phyloP scores from a whole-genome alignment of 371 early-diverging fungal species.

The Haplosporangium sp. region DNA sequence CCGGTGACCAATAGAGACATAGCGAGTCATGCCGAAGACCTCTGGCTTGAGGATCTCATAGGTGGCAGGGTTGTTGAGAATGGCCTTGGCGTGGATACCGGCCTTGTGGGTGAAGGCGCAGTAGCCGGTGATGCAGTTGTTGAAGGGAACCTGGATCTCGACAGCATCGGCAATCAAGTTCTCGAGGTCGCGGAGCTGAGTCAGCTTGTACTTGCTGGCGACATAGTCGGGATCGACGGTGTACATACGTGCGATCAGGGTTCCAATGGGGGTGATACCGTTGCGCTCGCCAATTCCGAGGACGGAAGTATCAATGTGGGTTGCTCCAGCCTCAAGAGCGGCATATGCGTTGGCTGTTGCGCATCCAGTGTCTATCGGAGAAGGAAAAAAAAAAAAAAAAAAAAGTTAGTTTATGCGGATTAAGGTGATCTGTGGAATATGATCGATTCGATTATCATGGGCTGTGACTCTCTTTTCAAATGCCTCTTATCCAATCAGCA shows the following conservation, averaged over 20 bases:
- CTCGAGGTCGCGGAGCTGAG: conserved; percentile 91
- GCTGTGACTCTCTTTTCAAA: conserved; percentile 19
- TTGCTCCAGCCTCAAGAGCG: conserved; percentile 96
- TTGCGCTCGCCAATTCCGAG: conserved; percentile 98
- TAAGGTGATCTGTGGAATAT: not conserved
- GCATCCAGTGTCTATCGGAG: conserved; percentile 89
- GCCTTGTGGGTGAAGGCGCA: conserved; percentile 99
- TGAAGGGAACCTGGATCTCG: conserved; percentile 95
- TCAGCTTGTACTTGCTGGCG: conserved; percentile 91
- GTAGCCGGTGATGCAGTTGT: conserved; percentile 98
- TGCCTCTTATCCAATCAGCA: conserved; percentile 3
- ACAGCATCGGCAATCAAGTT: conserved; percentile 96
- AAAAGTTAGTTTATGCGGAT: not conserved
- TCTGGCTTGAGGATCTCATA: conserved; percentile 97
- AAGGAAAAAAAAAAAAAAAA: not conserved
- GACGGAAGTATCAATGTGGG: conserved; percentile 97
- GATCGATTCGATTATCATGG: not conserved
- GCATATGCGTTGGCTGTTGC: conserved; percentile 97
- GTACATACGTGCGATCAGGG: conserved; percentile 94
- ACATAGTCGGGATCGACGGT: conserved; percentile 90
- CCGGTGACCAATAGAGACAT: conserved; percentile 95
- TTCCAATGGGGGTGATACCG: conserved; percentile 96
- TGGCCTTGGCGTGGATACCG: conserved; percentile 98
- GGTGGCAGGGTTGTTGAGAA: conserved; percentile 95
- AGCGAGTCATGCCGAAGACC: conserved; percentile 97